A percentile compares a stretch with the other conserved stretches of the same genome.
These are phyloP conservation scores for Penicillium crystallinum DNA, from an alignment of 495 filamentous ascomycete genomes.

Conservation along the genomic window DNA sequence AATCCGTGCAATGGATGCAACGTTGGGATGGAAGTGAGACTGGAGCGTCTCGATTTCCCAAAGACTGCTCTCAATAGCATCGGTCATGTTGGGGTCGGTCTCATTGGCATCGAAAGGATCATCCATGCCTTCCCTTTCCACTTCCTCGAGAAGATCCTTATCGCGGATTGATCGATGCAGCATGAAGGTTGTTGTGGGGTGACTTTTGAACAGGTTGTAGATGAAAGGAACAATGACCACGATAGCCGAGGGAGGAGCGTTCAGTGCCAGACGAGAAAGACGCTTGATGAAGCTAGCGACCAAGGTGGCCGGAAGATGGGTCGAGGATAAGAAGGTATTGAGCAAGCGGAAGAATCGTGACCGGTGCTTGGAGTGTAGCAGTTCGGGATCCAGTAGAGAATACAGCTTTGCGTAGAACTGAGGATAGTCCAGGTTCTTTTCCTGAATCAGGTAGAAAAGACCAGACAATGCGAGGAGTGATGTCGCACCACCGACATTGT, in stretches of 20 bases:
- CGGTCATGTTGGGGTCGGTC: constrained; percentile 75
- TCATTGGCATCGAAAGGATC: constrained; percentile 77
- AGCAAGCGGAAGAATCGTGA: constrained; percentile 90
- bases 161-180: constrained; percentile 71
- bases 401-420: constrained; percentile 93
- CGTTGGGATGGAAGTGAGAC: constrained; percentile 94
- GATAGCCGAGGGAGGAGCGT: constrained; percentile 81
- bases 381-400: constrained; percentile 74
- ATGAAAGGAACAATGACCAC: constrained; percentile 86
- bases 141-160: constrained; percentile 45
- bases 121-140: constrained; percentile 62
- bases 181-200: constrained; percentile 92
- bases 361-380: constrained; percentile 90
- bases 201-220: constrained; percentile 89
- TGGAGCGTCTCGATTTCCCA: constrained; percentile 93
- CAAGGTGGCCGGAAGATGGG: constrained; percentile 83
- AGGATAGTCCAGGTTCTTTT: constrained; percentile 93
- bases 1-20: constrained; percentile 89
- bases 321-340: constrained; percentile 86
- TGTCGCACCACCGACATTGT: constrained; percentile 75
- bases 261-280: constrained; percentile 72
- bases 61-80: constrained; percentile 83
- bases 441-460: constrained; percentile 89
- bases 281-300: constrained; percentile 96
- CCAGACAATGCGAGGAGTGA: constrained; percentile 87